Conservation (phyloP, 2,329 filamentous ascomycete genomes). For the Zasmidium cellare region DNA sequence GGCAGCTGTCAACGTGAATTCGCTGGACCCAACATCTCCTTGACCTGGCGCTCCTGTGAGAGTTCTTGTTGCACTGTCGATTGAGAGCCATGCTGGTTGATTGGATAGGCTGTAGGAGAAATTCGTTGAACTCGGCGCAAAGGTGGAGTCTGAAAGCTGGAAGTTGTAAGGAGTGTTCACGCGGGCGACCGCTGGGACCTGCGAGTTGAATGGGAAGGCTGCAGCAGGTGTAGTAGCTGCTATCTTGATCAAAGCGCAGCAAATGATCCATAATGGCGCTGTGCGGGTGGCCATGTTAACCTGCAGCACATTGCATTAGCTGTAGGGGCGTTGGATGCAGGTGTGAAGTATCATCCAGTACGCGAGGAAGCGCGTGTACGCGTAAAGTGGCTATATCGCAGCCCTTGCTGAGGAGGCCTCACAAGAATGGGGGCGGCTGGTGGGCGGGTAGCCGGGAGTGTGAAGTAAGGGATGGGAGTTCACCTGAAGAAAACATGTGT, state of each 20-base stretch:
- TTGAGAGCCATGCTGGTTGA: constrained; percentile 71
- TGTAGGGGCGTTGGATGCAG: constrained; percentile 9
- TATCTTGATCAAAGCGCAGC: constrained; percentile 15
- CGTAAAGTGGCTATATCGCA: constrained; percentile 22
- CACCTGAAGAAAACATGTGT: neutral
- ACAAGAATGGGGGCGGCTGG: constrained; percentile 25
- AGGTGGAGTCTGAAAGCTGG: constrained; percentile 71
- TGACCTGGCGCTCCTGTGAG: constrained; percentile 70
- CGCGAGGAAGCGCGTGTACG: constrained; percentile 21
- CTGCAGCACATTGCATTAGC: constrained; percentile 4
- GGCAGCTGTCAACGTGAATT: constrained; percentile 68
- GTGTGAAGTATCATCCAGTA: constrained; percentile 14
- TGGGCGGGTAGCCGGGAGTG: constrained; percentile 20
- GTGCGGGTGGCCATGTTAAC: constrained; percentile 8
- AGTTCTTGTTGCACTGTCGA: constrained; percentile 65
- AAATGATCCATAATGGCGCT: neutral
- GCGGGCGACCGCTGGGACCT: constrained; percentile 77
- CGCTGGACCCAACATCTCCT: constrained; percentile 57
- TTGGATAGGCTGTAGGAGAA: constrained; percentile 67
- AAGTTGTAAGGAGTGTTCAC: constrained; percentile 68
- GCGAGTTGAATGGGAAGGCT: constrained; percentile 77
- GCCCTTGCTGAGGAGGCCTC: constrained; percentile 27
- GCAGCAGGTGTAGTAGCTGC: constrained; percentile 36
- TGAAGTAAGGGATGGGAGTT: constrained; percentile 20
- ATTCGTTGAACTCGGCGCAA: constrained; percentile 57